Percentiles rank a stretch among this genome's conserved stretches.
These are phyloP conservation scores for Stylosanthes scabra DNA, from an alignment of 331 rosid species.

Conservation along the genomic window DNA sequence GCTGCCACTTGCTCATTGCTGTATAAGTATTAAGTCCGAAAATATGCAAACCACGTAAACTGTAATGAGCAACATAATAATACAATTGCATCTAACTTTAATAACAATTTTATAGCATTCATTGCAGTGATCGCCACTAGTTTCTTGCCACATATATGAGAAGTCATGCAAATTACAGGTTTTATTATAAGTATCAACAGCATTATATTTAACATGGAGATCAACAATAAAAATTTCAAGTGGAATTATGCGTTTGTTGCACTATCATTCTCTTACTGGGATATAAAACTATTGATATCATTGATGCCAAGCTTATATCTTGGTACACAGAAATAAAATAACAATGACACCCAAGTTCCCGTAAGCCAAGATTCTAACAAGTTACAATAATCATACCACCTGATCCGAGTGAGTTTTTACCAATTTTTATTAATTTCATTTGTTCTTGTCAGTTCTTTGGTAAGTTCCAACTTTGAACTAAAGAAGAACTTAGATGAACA, in stretches of 20 bases:
- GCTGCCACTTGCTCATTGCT: conserved; percentile 85
- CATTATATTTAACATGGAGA: neutral
- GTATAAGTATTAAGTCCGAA: conserved; percentile 18
- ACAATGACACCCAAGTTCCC: neutral
- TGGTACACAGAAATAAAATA: conserved; percentile 11
- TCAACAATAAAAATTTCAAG: neutral
- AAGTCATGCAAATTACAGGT: conserved; percentile 23
- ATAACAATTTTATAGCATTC: conserved; percentile 11
- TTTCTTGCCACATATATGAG: conserved; percentile 60
- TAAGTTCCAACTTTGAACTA: neutral
- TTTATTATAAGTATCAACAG: conserved; percentile 10
- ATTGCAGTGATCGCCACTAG: conserved; percentile 65
- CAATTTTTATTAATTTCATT: neutral
- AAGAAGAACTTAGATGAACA: neutral
- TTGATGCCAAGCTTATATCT: neutral
- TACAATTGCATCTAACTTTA: neutral
- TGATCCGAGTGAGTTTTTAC: neutral
- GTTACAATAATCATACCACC: neutral
- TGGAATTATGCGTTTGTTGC: neutral
- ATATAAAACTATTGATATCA: neutral
- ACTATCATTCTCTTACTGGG: neutral
- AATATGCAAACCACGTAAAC: conserved; percentile 18
- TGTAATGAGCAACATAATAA: conserved; percentile 8
- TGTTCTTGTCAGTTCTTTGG: neutral
- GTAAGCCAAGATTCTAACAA: neutral